Evolutionary conservation across 371 early-diverging fungal species (phyloP).

Genomic region (Haplosporangium sp.): DNA sequence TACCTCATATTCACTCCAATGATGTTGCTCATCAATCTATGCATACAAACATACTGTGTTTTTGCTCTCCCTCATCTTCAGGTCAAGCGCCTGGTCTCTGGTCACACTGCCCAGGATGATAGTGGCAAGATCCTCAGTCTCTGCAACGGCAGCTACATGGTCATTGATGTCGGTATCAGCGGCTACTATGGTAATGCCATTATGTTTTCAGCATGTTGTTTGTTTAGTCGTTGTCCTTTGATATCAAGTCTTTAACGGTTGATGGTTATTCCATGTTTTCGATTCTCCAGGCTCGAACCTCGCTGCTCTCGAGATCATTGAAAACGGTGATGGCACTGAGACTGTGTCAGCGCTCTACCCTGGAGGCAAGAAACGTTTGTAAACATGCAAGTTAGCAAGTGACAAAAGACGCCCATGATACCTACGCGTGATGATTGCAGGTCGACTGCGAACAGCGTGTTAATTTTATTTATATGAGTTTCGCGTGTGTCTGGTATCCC

Average conservation of each 20-base stretch:
- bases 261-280: no score
- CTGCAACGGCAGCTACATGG: constrained; percentile 71
- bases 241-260: no score
- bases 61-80: no score
- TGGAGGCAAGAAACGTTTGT: constrained; percentile 33
- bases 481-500: no score
- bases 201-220: no score
- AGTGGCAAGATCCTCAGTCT: constrained; percentile 65
- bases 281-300: constrained; percentile 45
- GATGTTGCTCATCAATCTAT: no score
- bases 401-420: no score
- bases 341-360: constrained; percentile 43
- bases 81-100: constrained; percentile 84
- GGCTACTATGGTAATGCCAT: constrained; percentile 70
- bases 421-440: no score
- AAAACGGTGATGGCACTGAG: constrained; percentile 35
- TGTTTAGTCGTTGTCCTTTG: not conserved
- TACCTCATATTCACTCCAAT: no score
- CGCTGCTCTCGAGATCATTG: constrained; percentile 50
- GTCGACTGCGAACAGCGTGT: no score
- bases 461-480: no score
- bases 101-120: constrained; percentile 79
- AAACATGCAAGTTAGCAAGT: not conserved
- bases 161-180: constrained; percentile 86
- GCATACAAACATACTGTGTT: no score